Base-by-base conservation (phyloP, 352 stramenopile genomes). In the Peronospora destructor region DNA sequence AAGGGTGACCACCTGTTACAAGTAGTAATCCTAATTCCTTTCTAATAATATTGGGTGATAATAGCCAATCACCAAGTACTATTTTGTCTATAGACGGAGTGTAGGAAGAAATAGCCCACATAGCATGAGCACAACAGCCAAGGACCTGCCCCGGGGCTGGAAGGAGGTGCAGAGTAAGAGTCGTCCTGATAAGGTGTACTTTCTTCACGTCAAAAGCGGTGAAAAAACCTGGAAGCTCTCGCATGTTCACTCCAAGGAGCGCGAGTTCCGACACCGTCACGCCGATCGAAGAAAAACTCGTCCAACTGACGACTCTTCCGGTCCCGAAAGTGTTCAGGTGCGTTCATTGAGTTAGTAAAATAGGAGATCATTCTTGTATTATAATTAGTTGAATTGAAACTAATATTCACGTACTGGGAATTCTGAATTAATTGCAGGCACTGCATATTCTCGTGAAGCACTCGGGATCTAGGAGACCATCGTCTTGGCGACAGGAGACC, bases 361-460 rank as follows among this genome's bases (percentile, higher is more conserved):
- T 5, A 25, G 13, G n/a, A 21, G 19, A 21, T 21, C 19, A 21
- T 3, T 3, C 1, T 3, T 21, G 19, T 21, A 21, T 21, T 21
- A 21, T 21, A 21, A 21, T 21, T 21, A 21, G 19, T 6, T 26
- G 23, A 26, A 26, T 1, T 6, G 23, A 26, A 3, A 6, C 44
- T 19, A 16, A 9, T 33, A 33, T 3, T 3, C 25, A n/a, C 7
- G 32, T 38, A n/a, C 11, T 6, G 43, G 13, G 16, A 26, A 35
- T 9, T 6, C n/a, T n/a, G n/a, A n/a, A n/a, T n/a, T n/a, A n/a
- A n/a, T n/a, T 60, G 10, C 26, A 87, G 60, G 77, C 77, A 47
- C 66, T 89, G 45, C 85, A 95, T 64, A 87, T 96, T 53, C 64
- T 96, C 43, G 80, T 94, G 37, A 95, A 96, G 61, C 86, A 96